Evolutionary conservation across 169 alveolate genomes (phyloP), one percentile per base, ranked within the genome.

Genomic region (Plasmodium gaboni): DNA sequence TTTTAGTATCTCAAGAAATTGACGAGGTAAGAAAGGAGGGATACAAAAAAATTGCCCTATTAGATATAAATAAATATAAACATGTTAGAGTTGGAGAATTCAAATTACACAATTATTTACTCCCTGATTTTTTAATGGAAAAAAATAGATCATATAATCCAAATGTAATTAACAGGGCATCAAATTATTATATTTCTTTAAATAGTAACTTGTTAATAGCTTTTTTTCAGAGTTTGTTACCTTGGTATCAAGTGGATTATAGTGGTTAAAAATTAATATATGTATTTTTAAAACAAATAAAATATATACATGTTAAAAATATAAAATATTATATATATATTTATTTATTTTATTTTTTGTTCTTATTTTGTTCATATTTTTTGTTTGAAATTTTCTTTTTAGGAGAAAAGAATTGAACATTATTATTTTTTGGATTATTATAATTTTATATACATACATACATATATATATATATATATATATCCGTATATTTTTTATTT

Each of bases 201-300:
- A 65, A 76, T 13, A 76, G 89, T 44, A 76, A 76, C 17, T 63
- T 76, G 32, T 15, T 76, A 1, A 65, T 76, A 61, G 73, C 89
- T 13, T 76, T 76, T 17, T 76, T 76, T 69, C 89, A 76, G 24
- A 63, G 89, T 50, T 42, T 76, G 12, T 76, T 76, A 53, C 89
- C 89, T 28, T 76, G 89, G 89, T 76, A 76, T n/a, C 89, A 76
- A 76, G 89, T 76, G 44, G 89, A 76, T 13, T 76, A 76, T 22
- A 63, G 63, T 64, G 89, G 89, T 76, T 63, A 76, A 38, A 38
- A 38, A 5, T 38, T 7, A 38, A 38, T 5, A 38, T 38, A 38
- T 38, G 9, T 5, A 38, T 38, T 38, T 9, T 28, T 22, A 32
- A 32, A 63, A 64, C 24, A 57, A 76, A n/a, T 76, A 57, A 74